A percentile compares a stretch with the other conserved stretches of the same genome.
Evolutionary conservation across 2,329 filamentous ascomycete species (phyloP).

Genomic region (Epichloe gansuensis): DNA sequence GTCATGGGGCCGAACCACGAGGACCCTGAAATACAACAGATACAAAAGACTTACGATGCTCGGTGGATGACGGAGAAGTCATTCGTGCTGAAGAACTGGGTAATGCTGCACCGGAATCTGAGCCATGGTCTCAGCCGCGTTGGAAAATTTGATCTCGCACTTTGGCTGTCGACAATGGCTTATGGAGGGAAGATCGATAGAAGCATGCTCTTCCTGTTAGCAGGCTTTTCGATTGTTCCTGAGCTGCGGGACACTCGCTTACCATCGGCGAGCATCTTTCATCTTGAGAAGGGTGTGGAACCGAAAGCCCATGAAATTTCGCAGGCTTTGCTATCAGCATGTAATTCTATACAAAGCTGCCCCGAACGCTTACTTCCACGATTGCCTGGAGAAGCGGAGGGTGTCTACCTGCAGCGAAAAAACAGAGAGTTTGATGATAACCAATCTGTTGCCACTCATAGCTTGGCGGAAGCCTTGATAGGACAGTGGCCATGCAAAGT

Average conservation of each 20-base stretch:
- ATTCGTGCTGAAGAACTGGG: background rate
- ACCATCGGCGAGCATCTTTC: background rate
- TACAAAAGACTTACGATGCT: background rate
- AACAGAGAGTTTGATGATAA: background rate
- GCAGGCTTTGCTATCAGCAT: background rate
- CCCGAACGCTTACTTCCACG: background rate
- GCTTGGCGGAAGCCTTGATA: background rate
- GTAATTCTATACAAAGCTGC: background rate
- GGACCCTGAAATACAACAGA: background rate
- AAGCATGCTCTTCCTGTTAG: background rate
- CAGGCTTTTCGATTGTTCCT: background rate
- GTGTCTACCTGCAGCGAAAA: background rate
- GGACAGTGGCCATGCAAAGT: background rate
- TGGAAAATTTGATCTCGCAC: background rate
- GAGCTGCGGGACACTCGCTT: background rate
- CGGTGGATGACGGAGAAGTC: background rate
- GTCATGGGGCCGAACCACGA: background rate
- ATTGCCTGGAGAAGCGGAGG: background rate
- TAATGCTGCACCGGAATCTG: background rate
- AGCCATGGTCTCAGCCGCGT: background rate
- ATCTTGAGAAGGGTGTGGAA: background rate
- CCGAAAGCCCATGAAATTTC: background rate
- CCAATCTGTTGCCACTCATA: background rate
- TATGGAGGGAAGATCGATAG: background rate
- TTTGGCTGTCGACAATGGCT: constrained; percentile 2